Conservation (phyloP, 306 rosid genomes). For the Benincasa hispida region DNA sequence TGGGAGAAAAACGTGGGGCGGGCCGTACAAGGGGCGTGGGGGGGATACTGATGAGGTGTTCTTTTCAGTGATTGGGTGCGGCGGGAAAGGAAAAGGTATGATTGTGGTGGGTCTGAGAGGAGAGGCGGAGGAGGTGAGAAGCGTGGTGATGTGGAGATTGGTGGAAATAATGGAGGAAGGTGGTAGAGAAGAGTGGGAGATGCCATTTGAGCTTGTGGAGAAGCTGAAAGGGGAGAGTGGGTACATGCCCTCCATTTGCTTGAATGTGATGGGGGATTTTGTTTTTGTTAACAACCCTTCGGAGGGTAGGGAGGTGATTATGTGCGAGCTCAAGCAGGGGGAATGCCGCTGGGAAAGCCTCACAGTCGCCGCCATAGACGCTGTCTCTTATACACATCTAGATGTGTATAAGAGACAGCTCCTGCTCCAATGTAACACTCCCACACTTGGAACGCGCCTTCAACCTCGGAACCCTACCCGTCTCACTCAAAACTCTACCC, state of each 20-base stretch:
- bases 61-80: background rate
- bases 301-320: slow-evolving; percentile 24
- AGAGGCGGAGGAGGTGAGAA: background rate
- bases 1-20: background rate
- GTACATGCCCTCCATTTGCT: slow-evolving; percentile 24
- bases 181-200: background rate
- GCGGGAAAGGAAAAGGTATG: background rate
- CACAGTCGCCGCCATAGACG: slow-evolving; percentile 13
- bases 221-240: slow-evolving; percentile 22
- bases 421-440: slow-evolving; percentile 31
- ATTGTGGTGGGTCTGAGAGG: background rate
- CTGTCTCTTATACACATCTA: no score
- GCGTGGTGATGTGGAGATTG: background rate
- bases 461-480: no score
- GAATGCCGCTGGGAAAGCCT: slow-evolving; percentile 39
- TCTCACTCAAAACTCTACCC: no score
- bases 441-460: slow-evolving; percentile 13
- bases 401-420: no score
- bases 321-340: slow-evolving; percentile 26
- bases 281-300: slow-evolving; percentile 32
- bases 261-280: slow-evolving; percentile 28
- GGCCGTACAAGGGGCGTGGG: background rate
- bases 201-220: slow-evolving; percentile 25
- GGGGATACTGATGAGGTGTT: background rate
- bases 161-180: background rate